Conservation (phyloP, 2,329 filamentous ascomycete species). For the Colletotrichum navitas region DNA sequence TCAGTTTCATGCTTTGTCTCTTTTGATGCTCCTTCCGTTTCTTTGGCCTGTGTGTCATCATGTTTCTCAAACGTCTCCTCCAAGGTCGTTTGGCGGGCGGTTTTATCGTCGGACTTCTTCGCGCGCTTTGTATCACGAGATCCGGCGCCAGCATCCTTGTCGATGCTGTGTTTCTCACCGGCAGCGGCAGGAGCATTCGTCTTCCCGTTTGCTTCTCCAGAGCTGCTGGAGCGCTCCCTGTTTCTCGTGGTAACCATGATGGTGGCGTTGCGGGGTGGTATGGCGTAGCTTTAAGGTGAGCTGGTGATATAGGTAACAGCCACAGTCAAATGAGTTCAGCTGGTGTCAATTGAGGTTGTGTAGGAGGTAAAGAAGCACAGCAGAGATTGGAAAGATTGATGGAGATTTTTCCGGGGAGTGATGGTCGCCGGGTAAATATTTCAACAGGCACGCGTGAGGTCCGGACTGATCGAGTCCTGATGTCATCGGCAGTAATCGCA, state of each 20-base stretch:
- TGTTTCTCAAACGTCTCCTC: conserved; percentile 36
- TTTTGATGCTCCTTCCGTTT: neutral
- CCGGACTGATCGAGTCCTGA: conserved; percentile 25
- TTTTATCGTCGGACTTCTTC: conserved; percentile 29
- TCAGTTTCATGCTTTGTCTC: neutral
- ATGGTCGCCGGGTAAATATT: neutral
- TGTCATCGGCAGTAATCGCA: conserved; percentile 36
- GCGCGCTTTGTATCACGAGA: conserved; percentile 37
- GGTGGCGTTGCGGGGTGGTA: neutral
- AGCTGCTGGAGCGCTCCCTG: conserved; percentile 21
- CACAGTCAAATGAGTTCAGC: neutral
- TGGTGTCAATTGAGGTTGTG: neutral
- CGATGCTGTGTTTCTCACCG: conserved; percentile 39
- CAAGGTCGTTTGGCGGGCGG: conserved; percentile 31
- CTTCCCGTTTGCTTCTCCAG: conserved; percentile 13
- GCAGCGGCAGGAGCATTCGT: neutral
- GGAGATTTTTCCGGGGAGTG: neutral
- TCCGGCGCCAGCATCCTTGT: neutral
- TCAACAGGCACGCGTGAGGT: neutral
- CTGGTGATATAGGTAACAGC: neutral
- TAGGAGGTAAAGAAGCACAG: neutral
- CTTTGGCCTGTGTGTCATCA: neutral
- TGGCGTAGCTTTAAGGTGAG: neutral
- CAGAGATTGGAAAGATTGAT: neutral
- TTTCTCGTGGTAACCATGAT: conserved; percentile 35